Base-by-base conservation (phyloP, 2,329 filamentous ascomycete species). In the Hymenoscyphus fructigenus region DNA sequence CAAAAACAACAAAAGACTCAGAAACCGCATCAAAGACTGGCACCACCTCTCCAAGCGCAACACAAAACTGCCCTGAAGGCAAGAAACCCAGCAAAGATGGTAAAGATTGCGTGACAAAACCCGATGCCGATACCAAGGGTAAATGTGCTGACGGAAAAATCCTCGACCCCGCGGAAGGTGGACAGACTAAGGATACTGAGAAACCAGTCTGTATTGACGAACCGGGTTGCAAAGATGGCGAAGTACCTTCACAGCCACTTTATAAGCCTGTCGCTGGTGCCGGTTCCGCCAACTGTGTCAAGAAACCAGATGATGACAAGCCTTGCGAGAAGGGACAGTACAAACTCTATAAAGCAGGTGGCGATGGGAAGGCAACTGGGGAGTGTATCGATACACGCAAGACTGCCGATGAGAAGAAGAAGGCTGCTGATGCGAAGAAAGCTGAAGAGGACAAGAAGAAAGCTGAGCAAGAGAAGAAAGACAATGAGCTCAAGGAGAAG, bases 81-180 rank as follows among this genome's bases (percentile, higher is more conserved):
- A 28, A 57, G 26, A 57, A 29, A 23, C 26, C 26, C 2, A 34
- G 17, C 23, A 57, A 28, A 20, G 55, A 28, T 17, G 55, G 55
- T 1, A 57, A 57, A n/a, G 29, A 28, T 7, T 57, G 55, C 55
- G 14, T 57, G 2, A 34, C 55, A 7, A 57, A 28, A 14, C 55
- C 26, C 6, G 15, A 28, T 6, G 55, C 26, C 14, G 29, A 57
- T 17, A 34, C 26, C 5, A 57, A 57, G 26, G 55, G 55, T 1
- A 57, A 57, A 34, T 57, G 55, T 10, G 17, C 55, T 12, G 55
- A 57, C 26, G 55, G 55, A n/a, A 28, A 29, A 20, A 34, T 57
- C 6, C 55, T 57, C 26, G 55, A 57, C 14, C 55, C 55, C 15
- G 9, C 23, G 0, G 55, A 57, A 23, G 55, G 55, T 34, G 55